Conservation (phyloP, 371 early-diverging fungal species). For the Funneliformis caledonium region DNA sequence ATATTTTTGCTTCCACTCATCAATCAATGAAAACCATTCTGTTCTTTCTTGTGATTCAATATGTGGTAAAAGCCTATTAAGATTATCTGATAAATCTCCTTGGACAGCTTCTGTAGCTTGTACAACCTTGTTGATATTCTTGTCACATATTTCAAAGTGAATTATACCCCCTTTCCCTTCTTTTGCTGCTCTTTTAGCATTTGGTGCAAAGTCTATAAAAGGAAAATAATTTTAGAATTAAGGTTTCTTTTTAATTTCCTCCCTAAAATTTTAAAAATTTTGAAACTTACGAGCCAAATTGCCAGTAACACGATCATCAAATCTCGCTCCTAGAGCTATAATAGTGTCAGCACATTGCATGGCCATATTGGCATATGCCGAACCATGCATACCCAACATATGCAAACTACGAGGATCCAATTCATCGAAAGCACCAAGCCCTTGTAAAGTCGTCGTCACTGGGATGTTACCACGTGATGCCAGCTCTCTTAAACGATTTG, state of each 20-base stretch:
- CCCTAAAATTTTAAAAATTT: neutral
- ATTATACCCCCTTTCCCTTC: constrained; percentile 94
- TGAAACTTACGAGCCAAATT: constrained; percentile 56
- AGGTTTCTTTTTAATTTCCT: neutral
- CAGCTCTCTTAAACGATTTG: constrained; percentile 75
- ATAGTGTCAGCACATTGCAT: constrained; percentile 96
- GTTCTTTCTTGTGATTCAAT: constrained; percentile 70
- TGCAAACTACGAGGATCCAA: constrained; percentile 85
- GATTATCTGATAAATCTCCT: constrained; percentile 90
- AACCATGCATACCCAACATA: constrained; percentile 99
- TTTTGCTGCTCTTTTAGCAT: constrained; percentile 84
- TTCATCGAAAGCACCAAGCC: constrained; percentile 94
- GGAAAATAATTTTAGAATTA: constrained; percentile 11
- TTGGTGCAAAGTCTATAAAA: constrained; percentile 83
- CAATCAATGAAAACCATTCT: constrained; percentile 83
- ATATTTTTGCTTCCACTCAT: constrained; percentile 87
- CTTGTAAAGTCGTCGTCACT: constrained; percentile 93
- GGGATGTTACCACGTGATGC: constrained; percentile 90
- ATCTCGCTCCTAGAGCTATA: constrained; percentile 95
- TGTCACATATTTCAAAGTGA: constrained; percentile 98
- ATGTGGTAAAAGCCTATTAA: constrained; percentile 78
- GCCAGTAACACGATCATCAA: constrained; percentile 98
- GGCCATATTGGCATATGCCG: constrained; percentile 95
- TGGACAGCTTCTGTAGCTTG: constrained; percentile 89
- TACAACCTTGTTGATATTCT: constrained; percentile 98